These are phyloP conservation scores for Nasturtium officinale DNA, from an alignment of 345 rosid species.

Conservation along the genomic window DNA sequence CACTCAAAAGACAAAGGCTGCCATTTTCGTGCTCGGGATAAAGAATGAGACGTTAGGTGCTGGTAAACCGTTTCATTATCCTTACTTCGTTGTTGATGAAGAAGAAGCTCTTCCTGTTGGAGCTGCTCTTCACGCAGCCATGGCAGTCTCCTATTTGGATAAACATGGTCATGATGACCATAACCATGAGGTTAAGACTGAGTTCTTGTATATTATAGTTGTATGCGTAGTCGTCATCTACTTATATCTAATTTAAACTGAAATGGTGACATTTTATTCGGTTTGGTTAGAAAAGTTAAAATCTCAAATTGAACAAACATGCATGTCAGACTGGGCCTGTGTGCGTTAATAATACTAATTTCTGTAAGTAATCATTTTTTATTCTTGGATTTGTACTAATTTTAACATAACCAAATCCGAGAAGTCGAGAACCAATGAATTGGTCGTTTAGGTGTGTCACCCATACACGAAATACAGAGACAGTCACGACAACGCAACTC, in stretches of 20 bases:
- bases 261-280: background rate
- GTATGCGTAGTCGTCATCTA: too few relatives aligned
- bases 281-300: background rate
- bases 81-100: conserved; percentile 65
- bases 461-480: background rate
- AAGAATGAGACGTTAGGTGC: conserved; percentile 58
- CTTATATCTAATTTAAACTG: background rate
- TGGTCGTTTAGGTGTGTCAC: background rate
- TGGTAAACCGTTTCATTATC: conserved; percentile 59
- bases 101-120: conserved; percentile 70
- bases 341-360: background rate
- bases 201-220: background rate
- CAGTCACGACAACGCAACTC: background rate
- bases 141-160: too few relatives aligned
- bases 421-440: background rate
- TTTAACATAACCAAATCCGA: background rate
- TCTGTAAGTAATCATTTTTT: background rate
- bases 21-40: conserved; percentile 56
- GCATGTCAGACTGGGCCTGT: too few relatives aligned
- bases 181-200: conserved; percentile 13
- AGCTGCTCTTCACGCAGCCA: conserved; percentile 59
- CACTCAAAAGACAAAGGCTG: conserved; percentile 59
- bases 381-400: background rate
- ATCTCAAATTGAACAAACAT: background rate
- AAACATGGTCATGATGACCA: too few relatives aligned